Percentiles rank a stretch among this genome's conserved stretches.
Evolutionary conservation across 2,329 filamentous ascomycete genomes (phyloP).

Genomic region (Colletotrichum sojae): DNA sequence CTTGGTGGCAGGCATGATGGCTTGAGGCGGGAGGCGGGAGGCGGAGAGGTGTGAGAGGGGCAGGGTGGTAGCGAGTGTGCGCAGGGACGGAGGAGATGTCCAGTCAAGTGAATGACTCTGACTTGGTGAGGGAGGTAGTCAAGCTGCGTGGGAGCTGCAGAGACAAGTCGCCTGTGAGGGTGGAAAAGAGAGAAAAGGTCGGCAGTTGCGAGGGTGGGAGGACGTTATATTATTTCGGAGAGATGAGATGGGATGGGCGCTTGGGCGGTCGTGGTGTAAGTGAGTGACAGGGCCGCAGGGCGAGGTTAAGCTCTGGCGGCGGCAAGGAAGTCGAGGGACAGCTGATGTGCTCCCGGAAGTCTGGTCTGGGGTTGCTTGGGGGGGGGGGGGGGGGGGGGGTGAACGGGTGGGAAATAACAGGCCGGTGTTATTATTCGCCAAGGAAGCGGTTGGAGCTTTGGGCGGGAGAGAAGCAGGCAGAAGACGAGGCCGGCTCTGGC

Average conservation of each 20-base stretch:
- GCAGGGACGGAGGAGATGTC: slow-evolving; percentile 42
- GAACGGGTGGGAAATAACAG: slow-evolving; percentile 38
- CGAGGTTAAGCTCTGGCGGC: slow-evolving; percentile 42
- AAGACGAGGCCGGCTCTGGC: background rate
- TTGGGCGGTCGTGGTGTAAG: slow-evolving; percentile 44
- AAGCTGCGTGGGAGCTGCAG: slow-evolving; percentile 53
- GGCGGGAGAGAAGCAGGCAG: slow-evolving; percentile 36
- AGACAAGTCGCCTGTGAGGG: slow-evolving; percentile 54
- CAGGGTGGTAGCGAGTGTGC: slow-evolving; percentile 39
- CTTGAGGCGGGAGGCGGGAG: slow-evolving; percentile 40
- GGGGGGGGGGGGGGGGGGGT: slow-evolving; percentile 39
- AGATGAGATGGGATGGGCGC: slow-evolving; percentile 49
- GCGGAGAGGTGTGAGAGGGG: slow-evolving; percentile 27
- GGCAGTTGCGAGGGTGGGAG: slow-evolving; percentile 53
- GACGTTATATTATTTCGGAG: slow-evolving; percentile 53
- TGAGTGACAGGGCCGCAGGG: slow-evolving; percentile 29
- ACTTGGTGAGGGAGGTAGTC: slow-evolving; percentile 50
- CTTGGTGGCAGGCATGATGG: slow-evolving; percentile 66
- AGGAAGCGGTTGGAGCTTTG: slow-evolving; percentile 30
- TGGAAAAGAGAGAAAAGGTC: slow-evolving; percentile 43
- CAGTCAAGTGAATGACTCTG: slow-evolving; percentile 64
- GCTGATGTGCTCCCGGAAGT: slow-evolving; percentile 37
- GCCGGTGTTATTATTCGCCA: slow-evolving; percentile 37
- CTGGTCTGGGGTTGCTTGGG: slow-evolving; percentile 41
- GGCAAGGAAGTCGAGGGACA: slow-evolving; percentile 36